Percentiles rank a stretch among this genome's conserved stretches.
These are phyloP conservation scores for Pseudocohnilembus persalinus DNA, from an alignment of 169 alveolate species.

Conservation along the genomic window DNA sequence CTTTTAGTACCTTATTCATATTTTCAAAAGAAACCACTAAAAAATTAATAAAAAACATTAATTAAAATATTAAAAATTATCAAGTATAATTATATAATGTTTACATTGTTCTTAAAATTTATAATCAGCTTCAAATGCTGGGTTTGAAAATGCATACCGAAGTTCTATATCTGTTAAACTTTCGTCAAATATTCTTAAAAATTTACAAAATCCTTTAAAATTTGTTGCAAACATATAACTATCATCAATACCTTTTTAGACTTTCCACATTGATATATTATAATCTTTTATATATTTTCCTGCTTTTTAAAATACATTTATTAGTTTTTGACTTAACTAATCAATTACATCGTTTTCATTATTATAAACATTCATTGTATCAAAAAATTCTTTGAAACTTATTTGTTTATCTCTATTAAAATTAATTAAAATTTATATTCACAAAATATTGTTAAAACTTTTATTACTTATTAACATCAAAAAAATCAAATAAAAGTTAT, in stretches of 20 bases:
- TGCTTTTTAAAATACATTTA: background rate
- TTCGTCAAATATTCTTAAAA: background rate
- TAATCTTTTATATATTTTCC: background rate
- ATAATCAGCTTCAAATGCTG: background rate
- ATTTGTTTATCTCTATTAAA: background rate
- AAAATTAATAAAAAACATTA: too few species aligned
- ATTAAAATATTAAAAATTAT: too few species aligned
- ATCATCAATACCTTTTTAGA: background rate
- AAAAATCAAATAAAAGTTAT: background rate
- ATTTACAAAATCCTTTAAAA: background rate
- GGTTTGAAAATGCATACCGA: background rate
- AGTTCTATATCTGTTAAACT: background rate
- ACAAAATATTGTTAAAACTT: background rate
- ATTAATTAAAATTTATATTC: too few species aligned
- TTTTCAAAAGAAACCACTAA: background rate
- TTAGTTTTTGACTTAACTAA: too few species aligned
- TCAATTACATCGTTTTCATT: background rate
- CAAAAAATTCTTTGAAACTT: background rate
- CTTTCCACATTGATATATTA: background rate
- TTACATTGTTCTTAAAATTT: background rate
- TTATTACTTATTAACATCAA: background rate
- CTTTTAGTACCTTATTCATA: background rate
- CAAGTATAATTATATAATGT: background rate
- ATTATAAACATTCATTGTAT: background rate
- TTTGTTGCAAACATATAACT: too few species aligned